These are phyloP conservation scores for Geotrichum bryndzae DNA, from an alignment of 1,139 yeast species.

Conservation along the genomic window DNA sequence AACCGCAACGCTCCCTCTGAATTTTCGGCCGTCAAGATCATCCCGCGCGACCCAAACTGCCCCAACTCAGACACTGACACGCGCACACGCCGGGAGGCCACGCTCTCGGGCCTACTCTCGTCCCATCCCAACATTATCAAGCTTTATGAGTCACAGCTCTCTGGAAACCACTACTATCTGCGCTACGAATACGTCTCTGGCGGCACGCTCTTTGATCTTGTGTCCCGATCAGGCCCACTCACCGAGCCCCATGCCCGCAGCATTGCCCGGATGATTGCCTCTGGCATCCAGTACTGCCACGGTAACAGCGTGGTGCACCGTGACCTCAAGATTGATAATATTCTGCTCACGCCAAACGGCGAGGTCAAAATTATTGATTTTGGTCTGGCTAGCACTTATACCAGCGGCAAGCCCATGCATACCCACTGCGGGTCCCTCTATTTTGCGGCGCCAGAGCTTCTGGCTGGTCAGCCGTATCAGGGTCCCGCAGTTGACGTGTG, in stretches of 20 bases:
- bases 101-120: conserved; percentile 67
- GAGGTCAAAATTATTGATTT: conserved; percentile 88
- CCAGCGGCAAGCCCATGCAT: background rate
- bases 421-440: conserved; percentile 1
- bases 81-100: conserved; percentile 84
- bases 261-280: conserved; percentile 43
- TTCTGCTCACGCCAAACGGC: conserved; percentile 83
- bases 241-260: background rate
- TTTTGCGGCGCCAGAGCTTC: conserved; percentile 17
- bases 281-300: conserved; percentile 84
- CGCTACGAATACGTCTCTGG: conserved; percentile 88
- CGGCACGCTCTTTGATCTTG: conserved; percentile 75
- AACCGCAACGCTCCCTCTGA: conserved; percentile 66
- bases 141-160: conserved; percentile 83
- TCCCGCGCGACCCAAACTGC: conserved; percentile 56
- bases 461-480: conserved; percentile 1
- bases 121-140: conserved; percentile 87
- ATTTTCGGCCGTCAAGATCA: conserved; percentile 50
- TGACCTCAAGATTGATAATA: conserved; percentile 35
- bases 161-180: conserved; percentile 92
- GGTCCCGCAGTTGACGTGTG: conserved; percentile 16
- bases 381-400: conserved; percentile 51
- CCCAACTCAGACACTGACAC: conserved; percentile 62
- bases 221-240: background rate
- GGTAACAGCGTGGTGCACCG: conserved; percentile 86